Conservation (phyloP, 352 stramenopile species). For the Phytopythium vexans region DNA sequence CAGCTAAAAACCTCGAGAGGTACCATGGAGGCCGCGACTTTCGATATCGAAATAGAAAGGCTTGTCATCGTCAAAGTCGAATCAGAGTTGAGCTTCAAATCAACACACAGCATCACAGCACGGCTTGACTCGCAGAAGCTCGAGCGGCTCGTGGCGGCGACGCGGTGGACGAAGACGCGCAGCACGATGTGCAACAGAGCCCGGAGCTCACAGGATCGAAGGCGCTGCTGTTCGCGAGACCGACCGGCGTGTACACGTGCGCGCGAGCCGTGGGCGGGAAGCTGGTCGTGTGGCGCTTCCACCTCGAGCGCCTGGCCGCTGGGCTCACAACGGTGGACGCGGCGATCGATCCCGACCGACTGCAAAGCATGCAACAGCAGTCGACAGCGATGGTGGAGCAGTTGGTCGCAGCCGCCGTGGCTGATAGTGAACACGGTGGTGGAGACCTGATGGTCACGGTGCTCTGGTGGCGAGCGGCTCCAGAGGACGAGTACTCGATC, state of each 20-base stretch:
- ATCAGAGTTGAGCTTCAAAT: background rate
- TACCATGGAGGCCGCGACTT: too few species aligned
- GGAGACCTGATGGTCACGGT: constrained; percentile 60
- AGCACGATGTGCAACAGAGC: background rate
- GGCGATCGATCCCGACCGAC: background rate
- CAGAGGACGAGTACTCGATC: constrained; percentile 20
- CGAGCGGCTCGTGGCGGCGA: constrained; percentile 2
- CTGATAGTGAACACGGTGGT: too few species aligned
- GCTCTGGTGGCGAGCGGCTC: constrained; percentile 41
- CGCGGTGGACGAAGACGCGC: background rate
- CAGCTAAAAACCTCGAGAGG: too few species aligned
- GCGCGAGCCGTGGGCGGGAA: constrained; percentile 23
- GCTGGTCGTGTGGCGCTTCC: constrained; percentile 56
- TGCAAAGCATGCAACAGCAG: constrained; percentile 6
- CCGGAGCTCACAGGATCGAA: constrained; percentile 32
- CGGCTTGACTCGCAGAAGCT: constrained; percentile 13
- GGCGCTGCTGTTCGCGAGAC: constrained; percentile 41
- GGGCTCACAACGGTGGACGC: constrained; percentile 16
- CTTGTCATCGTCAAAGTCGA: background rate
- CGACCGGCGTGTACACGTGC: constrained; percentile 63
- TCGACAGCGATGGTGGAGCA: constrained; percentile 12
- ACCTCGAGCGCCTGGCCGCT: constrained; percentile 40
- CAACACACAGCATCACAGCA: background rate
- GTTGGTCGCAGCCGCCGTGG: background rate
- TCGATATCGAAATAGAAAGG: background rate